Evolutionary conservation across 163 green algal species (phyloP).

Genomic region (Scenedesmus sp.): DNA sequence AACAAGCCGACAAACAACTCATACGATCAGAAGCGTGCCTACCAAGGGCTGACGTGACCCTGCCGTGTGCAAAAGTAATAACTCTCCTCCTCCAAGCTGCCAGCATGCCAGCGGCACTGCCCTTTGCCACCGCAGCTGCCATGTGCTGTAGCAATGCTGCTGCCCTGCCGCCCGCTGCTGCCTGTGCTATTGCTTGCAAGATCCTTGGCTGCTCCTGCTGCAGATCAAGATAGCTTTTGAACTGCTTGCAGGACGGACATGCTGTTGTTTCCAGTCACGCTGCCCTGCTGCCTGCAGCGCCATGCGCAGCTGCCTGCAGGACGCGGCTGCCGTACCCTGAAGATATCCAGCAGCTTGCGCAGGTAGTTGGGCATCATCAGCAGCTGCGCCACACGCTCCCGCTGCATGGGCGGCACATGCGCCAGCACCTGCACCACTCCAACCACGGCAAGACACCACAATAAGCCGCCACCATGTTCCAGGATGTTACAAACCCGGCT

Average conservation of each 20-base stretch:
- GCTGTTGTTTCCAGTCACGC: too few species aligned
- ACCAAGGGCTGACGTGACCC: background rate
- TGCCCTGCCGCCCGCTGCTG: background rate
- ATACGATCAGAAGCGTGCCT: background rate
- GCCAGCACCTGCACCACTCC: constrained; percentile 64
- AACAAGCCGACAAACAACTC: background rate
- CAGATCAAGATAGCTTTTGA: too few species aligned
- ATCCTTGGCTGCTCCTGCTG: too few species aligned
- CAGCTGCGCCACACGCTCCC: constrained; percentile 83
- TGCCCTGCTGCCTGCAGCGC: background rate
- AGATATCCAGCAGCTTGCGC: constrained; percentile 88
- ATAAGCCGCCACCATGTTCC: background rate
- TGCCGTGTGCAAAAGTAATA: too few species aligned
- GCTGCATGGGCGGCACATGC: constrained; percentile 79
- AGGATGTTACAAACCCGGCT: background rate
- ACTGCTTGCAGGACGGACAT: too few species aligned
- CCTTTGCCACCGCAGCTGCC: too few species aligned
- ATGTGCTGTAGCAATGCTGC: background rate
- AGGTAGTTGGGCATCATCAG: constrained; percentile 84
- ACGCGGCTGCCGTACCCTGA: constrained; percentile 72
- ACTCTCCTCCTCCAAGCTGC: background rate
- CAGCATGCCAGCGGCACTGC: background rate
- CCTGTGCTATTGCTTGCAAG: background rate
- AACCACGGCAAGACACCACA: too few species aligned
- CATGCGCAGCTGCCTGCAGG: background rate